A percentile compares a stretch with the other conserved stretches of the same genome.
These are phyloP conservation scores for apple (Malus domestica) DNA, from an alignment of 306 rosid species.

Conservation along the genomic window ASM211411v1 NC_041793.1:45684001-45684500, in stretches of 20 bases:
- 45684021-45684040: constrained; percentile 50
- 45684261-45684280: constrained; percentile 15
- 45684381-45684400: constrained; percentile 21
- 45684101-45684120: constrained; percentile 37
- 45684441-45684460: not conserved
- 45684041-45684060: constrained; percentile 60
- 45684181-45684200: not conserved
- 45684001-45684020: constrained; percentile 48
- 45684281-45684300: constrained; percentile 41
- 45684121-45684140: constrained; percentile 37
- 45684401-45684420: not conserved
- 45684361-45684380: constrained; percentile 67
- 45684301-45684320: constrained; percentile 56
- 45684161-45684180: not conserved
- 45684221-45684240: constrained; percentile 38
- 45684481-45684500: not conserved
- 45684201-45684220: not conserved
- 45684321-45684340: constrained; percentile 41
- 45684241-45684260: constrained; percentile 28
- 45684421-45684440: too few relatives aligned
- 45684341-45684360: constrained; percentile 43
- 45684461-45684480: not conserved
- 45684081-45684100: constrained; percentile 13
- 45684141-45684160: constrained; percentile 41
- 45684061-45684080: constrained; percentile 57